Evolutionary conservation across 2,329 filamentous ascomycete species (phyloP).

Genomic region (Alternaria ethzedia): DNA sequence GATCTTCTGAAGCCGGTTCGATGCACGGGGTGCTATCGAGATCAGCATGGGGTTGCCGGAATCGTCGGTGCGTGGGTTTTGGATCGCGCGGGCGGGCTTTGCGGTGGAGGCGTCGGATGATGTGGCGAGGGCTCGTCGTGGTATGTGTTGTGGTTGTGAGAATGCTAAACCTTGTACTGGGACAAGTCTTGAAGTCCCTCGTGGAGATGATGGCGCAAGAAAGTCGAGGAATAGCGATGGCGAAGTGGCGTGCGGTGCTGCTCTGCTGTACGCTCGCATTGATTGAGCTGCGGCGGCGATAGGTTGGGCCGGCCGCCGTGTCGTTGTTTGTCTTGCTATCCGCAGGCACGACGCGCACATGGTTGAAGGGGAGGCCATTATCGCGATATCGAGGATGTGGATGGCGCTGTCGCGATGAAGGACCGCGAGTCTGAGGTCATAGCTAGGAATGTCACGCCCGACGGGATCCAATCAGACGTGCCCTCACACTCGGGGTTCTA

Average conservation of each 20-base stretch:
- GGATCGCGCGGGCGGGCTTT: conserved; percentile 46
- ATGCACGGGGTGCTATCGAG: conserved; percentile 80
- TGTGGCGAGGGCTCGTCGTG: conserved; percentile 45
- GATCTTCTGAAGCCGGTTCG: conserved; percentile 72
- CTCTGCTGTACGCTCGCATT: conserved; percentile 28
- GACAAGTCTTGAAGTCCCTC: background rate
- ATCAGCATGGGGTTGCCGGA: conserved; percentile 84
- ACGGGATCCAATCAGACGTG: conserved; percentile 17
- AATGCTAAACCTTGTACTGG: background rate
- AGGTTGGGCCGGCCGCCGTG: background rate
- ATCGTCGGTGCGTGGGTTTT: conserved; percentile 80
- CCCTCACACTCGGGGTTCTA: conserved; percentile 9
- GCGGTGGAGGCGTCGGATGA: conserved; percentile 27
- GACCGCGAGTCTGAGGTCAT: conserved; percentile 20
- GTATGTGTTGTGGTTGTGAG: conserved; percentile 39
- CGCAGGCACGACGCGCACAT: conserved; percentile 44
- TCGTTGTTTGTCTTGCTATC: conserved; percentile 16
- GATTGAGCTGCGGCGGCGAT: conserved; percentile 7
- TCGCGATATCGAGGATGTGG: background rate
- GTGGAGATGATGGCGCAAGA: conserved; percentile 31
- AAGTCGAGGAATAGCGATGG: conserved; percentile 40
- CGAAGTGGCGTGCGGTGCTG: conserved; percentile 26
- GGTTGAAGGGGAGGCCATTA: conserved; percentile 36
- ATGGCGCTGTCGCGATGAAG: background rate
- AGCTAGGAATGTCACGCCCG: conserved; percentile 7